These are phyloP conservation scores for Nemania sp. DNA, from an alignment of 2,329 filamentous ascomycete species.

Conservation along the genomic window DNA sequence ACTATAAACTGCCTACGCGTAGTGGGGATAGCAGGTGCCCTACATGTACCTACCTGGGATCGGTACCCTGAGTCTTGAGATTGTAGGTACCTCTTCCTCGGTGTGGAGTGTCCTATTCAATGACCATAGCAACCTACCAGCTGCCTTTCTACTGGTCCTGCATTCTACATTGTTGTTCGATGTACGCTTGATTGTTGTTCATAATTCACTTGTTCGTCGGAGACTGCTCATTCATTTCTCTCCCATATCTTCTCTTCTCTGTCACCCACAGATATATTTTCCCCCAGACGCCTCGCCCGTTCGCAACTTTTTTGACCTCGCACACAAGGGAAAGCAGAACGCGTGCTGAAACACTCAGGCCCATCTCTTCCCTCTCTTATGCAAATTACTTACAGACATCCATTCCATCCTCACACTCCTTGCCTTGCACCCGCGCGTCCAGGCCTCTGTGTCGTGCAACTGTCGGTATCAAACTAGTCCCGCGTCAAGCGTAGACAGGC, in stretches of 20 bases:
- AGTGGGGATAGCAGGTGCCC: too few species aligned
- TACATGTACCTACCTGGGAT: too few species aligned
- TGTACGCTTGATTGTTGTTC: slow-evolving; percentile 8
- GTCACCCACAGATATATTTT: slow-evolving; percentile 6
- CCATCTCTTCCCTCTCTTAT: slow-evolving; percentile 8
- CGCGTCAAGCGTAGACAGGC: slow-evolving; percentile 5
- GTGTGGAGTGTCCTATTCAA: background rate
- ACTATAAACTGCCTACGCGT: too few species aligned
- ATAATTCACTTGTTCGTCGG: background rate
- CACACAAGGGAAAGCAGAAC: background rate
- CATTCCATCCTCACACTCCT: too few species aligned
- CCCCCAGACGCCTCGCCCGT: background rate
- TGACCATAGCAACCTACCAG: background rate
- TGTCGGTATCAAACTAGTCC: slow-evolving; percentile 8
- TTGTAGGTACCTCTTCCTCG: too few species aligned
- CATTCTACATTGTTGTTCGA: slow-evolving; percentile 15
- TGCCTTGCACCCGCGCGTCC: slow-evolving; percentile 14
- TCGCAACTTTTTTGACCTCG: background rate
- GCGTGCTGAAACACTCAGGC: background rate
- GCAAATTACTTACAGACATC: slow-evolving; percentile 9
- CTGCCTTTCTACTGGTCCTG: background rate
- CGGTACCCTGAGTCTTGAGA: too few species aligned
- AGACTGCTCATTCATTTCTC: slow-evolving; percentile 12
- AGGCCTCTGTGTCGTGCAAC: slow-evolving; percentile 14
- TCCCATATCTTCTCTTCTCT: slow-evolving; percentile 6